Evolutionary conservation across 345 rosid species (phyloP).

Genomic region (Brassica rapa): DNA sequence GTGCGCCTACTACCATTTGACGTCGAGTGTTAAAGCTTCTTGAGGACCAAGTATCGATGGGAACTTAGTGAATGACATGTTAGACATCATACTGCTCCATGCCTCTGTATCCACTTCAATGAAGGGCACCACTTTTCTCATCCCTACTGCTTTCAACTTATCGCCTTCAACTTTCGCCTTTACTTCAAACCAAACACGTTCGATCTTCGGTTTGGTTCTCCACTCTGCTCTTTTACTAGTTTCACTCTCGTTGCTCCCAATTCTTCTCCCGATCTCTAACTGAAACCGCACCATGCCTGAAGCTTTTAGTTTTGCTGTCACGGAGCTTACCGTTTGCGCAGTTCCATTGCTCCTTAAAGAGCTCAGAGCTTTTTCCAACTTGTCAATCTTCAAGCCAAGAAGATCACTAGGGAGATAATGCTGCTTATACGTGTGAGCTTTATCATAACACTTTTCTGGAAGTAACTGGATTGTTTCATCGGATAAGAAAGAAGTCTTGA

Average conservation of each 20-base stretch:
- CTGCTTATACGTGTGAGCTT: constrained; percentile 31
- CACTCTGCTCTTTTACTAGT: constrained; percentile 46
- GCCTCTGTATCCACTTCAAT: constrained; percentile 56
- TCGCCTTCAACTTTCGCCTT: constrained; percentile 57
- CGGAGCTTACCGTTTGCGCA: constrained; percentile 38
- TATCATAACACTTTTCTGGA: constrained; percentile 61
- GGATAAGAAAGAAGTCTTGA: constrained; percentile 48
- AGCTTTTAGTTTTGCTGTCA: constrained; percentile 52
- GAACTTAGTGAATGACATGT: constrained; percentile 75
- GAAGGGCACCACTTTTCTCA: constrained; percentile 64
- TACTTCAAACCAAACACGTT: constrained; percentile 68
- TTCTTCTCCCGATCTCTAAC: constrained; percentile 60
- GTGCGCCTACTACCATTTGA: constrained; percentile 71
- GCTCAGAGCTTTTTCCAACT: constrained; percentile 48
- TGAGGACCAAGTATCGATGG: constrained; percentile 71
- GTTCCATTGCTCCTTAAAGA: constrained; percentile 41
- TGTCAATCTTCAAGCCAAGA: constrained; percentile 48
- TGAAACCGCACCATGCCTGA: constrained; percentile 53
- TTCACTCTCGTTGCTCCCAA: constrained; percentile 45
- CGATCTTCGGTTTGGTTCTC: constrained; percentile 66
- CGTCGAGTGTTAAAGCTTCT: constrained; percentile 77
- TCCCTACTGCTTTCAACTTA: constrained; percentile 49
- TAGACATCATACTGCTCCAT: constrained; percentile 72
- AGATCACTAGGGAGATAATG: constrained; percentile 41
- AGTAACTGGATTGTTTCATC: constrained; percentile 53